Conservation (phyloP, 352 stramenopile species). For the Phytophthora sojae region DNA sequence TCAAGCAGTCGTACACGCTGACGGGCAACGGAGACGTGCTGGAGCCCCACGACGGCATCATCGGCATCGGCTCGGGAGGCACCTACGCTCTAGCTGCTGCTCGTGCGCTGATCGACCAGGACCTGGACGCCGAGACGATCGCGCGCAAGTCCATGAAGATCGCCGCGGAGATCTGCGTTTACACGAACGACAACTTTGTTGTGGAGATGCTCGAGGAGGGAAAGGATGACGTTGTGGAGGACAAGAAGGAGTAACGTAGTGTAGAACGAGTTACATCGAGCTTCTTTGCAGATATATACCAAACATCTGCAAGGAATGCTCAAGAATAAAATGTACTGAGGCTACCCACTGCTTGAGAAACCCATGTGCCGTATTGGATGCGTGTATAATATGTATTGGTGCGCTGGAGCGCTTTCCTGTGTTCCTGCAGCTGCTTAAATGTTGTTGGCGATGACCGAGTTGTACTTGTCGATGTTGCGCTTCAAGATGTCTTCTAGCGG, state of each 20-base stretch:
- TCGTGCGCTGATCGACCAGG: slow-evolving; percentile 95
- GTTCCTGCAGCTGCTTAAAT: slow-evolving; percentile 65
- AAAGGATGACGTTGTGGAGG: slow-evolving; percentile 24
- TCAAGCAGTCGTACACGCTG: slow-evolving; percentile 96
- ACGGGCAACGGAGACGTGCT: slow-evolving; percentile 99
- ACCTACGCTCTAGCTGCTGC: slow-evolving; percentile 96
- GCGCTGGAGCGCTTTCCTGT: slow-evolving; percentile 28
- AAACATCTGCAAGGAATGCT: slow-evolving; percentile 7
- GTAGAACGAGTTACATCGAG: slow-evolving; percentile 11
- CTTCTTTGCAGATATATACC: slow-evolving; percentile 2
- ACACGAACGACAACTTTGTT: slow-evolving; percentile 98
- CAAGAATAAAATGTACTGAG: slow-evolving; percentile 22
- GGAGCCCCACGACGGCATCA: slow-evolving; percentile 96
- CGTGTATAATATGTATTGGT: slow-evolving; percentile 43
- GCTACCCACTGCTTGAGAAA: not conserved
- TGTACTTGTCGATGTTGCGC: slow-evolving; percentile 93
- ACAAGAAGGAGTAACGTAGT: slow-evolving; percentile 48
- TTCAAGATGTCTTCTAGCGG: slow-evolving; percentile 92
- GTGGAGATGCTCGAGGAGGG: slow-evolving; percentile 90
- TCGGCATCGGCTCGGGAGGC: slow-evolving; percentile 95
- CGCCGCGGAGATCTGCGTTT: slow-evolving; percentile 98
- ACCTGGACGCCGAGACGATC: slow-evolving; percentile 95
- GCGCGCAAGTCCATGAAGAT: slow-evolving; percentile 95
- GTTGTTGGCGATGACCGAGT: slow-evolving; percentile 90
- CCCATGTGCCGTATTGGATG: slow-evolving; percentile 4